phyloP scores from a whole-genome alignment of 768 basidiomycete genomes.

The Mycena galopus region DNA sequence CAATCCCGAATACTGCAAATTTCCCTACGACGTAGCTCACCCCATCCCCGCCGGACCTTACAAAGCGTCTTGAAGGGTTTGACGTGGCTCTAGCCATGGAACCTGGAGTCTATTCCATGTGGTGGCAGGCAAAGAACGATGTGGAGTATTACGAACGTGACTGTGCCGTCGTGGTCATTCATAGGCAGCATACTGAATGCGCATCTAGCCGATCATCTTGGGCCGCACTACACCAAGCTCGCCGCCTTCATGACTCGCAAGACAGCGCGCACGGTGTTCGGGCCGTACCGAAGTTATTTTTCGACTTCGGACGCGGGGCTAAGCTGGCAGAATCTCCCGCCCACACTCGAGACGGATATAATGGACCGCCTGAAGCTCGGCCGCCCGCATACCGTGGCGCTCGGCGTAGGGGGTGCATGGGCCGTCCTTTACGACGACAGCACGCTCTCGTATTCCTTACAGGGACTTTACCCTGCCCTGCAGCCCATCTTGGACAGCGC shows the following conservation, averaged over 20 bases:
- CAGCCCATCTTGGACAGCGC: conserved; percentile 2
- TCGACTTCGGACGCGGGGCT: conserved; percentile 12
- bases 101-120: conserved; percentile 26
- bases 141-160: conserved; percentile 21
- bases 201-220: conserved; percentile 12
- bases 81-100: conserved; percentile 14
- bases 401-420: conserved; percentile 18
- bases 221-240: conserved; percentile 19
- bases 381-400: conserved; percentile 19
- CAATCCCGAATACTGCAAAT: conserved; percentile 1
- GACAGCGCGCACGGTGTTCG: conserved; percentile 16
- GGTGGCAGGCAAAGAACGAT: conserved; percentile 5
- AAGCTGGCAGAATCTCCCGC: conserved; percentile 24
- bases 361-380: conserved; percentile 21
- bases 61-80: not conserved
- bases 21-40: conserved; percentile 19
- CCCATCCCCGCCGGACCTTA: not conserved
- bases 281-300: conserved; percentile 26
- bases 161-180: not conserved
- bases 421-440: conserved; percentile 22
- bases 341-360: conserved; percentile 12
- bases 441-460: conserved; percentile 2
- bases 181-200: not conserved
- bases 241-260: conserved; percentile 9
- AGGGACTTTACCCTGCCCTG: conserved; percentile 13